A percentile compares a stretch with the other conserved stretches of the same genome.
Evolutionary conservation across 2,329 filamentous ascomycete genomes (phyloP).

Genomic region (Neofusicoccum umdonicola): DNA sequence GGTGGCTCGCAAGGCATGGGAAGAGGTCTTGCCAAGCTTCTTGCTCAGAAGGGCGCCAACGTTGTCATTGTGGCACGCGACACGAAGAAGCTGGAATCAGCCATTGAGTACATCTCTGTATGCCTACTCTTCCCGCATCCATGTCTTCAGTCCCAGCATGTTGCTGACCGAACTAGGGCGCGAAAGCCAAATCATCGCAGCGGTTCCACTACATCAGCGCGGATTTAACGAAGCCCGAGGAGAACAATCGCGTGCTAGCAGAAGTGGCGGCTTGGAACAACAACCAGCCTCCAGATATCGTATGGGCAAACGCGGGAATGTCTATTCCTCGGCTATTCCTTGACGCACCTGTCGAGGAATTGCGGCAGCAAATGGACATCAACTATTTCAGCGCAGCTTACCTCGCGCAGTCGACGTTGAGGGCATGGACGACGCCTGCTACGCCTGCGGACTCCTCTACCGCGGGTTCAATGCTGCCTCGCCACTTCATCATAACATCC

Average conservation of each 20-base stretch:
- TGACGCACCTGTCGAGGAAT: slow-evolving; percentile 65
- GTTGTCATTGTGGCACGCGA: slow-evolving; percentile 82
- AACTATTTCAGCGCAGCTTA: slow-evolving; percentile 88
- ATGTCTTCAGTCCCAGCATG: too few species aligned
- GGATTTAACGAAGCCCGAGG: slow-evolving; percentile 70
- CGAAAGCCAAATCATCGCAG: slow-evolving; percentile 67
- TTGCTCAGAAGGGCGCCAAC: slow-evolving; percentile 81
- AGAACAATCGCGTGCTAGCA: slow-evolving; percentile 66
- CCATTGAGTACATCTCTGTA: slow-evolving; percentile 66
- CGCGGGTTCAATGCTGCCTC: slow-evolving; percentile 44
- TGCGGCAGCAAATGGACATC: slow-evolving; percentile 81
- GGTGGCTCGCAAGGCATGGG: slow-evolving; percentile 95
- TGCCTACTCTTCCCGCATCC: not conserved
- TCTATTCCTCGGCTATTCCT: slow-evolving; percentile 73
- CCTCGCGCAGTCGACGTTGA: slow-evolving; percentile 76
- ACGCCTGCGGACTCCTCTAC: not conserved
- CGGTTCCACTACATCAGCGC: slow-evolving; percentile 81
- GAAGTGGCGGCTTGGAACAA: slow-evolving; percentile 79
- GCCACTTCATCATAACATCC: slow-evolving; percentile 85
- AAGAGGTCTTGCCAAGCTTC: slow-evolving; percentile 67
- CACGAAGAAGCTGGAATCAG: slow-evolving; percentile 68
- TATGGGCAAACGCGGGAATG: slow-evolving; percentile 86
- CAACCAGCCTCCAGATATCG: slow-evolving; percentile 70
- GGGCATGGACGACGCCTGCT: slow-evolving; percentile 61
- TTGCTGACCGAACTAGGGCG: slow-evolving; percentile 47